A percentile compares a stretch with the other conserved stretches of the same genome.
These are phyloP conservation scores for Microbotryum silenes-acaulis DNA, from an alignment of 1,284 basidiomycete genomes.

Conservation along the genomic window DNA sequence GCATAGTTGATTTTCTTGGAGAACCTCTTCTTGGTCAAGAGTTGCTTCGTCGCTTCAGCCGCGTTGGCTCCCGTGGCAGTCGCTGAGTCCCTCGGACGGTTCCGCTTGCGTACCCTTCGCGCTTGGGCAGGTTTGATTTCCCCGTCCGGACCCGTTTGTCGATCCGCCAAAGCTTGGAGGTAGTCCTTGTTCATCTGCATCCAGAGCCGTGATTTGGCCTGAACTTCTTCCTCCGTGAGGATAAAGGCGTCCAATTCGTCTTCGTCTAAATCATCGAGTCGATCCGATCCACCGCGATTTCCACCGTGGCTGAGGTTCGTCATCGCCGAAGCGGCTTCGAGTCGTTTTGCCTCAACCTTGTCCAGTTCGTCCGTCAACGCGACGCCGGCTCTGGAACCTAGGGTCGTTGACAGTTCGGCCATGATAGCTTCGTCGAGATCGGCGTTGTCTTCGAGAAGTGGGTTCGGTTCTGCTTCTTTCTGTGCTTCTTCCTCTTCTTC, in stretches of 20 bases:
- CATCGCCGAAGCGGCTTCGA: constrained; percentile 10
- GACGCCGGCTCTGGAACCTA: constrained; percentile 55
- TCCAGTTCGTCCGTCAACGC: constrained; percentile 42
- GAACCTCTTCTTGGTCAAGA: constrained; percentile 70
- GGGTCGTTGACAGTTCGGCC: constrained; percentile 47
- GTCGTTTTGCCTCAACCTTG: constrained; percentile 23
- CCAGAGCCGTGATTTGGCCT: constrained; percentile 90
- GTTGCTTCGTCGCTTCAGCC: constrained; percentile 68
- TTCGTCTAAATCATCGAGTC: constrained; percentile 72
- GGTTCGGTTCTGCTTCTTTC: constrained; percentile 22
- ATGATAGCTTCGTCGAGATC: constrained; percentile 38
- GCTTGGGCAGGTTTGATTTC: constrained; percentile 54
- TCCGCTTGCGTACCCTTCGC: constrained; percentile 42
- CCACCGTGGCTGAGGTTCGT: constrained; percentile 16
- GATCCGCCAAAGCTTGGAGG: constrained; percentile 55
- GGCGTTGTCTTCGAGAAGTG: constrained; percentile 17
- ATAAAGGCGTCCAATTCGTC: constrained; percentile 80
- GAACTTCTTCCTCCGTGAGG: constrained; percentile 74
- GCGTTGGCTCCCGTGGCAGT: constrained; percentile 54
- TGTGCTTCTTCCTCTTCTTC: constrained; percentile 29
- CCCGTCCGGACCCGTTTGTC: constrained; percentile 51
- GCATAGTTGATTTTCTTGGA: constrained; percentile 85
- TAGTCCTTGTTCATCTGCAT: constrained; percentile 93
- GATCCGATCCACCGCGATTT: constrained; percentile 19
- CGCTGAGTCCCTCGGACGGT: constrained; percentile 59